Base-by-base conservation (phyloP, 31 red algal species). In the Bonnemaisonia californica region DNA sequence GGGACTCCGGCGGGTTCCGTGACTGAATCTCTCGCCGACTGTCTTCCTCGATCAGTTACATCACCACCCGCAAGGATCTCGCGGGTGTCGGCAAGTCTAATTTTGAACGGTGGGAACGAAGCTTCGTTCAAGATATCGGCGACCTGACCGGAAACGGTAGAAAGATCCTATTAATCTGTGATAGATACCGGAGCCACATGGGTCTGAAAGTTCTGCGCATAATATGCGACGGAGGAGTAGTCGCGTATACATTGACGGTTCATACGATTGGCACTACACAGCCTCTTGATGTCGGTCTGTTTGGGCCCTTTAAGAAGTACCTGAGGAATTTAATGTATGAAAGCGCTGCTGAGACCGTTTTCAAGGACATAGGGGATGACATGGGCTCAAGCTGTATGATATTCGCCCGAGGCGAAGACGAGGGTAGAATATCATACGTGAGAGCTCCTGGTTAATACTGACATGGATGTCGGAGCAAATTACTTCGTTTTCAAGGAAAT, bases 281-380 rank as follows among this genome's bases (percentile, higher is more conserved):
- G 68, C 68, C 36, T 18, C 26, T 72, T 19, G 36, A 72, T 26
- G 30, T 72, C n/a, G 30, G n/a, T n/a, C n/a, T 72, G 9, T 72
- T 16, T 30, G 35, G 11, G 16, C 36, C 68, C 41, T 42, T 36
- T 18, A 72, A 72, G 26, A 45, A 11, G 7, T 18, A 42, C 26
- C 36, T 72, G 29, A 72, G 41, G 5, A 45, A 72, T 72, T 18
- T 72, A 12, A 42, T 36, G 21, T 64, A 26, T n/a, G n/a, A n/a
- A n/a, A n/a, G n/a, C n/a, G n/a, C n/a, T n/a, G n/a, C n/a, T n/a
- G n/a, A n/a, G n/a, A n/a, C n/a, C n/a, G n/a, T n/a, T n/a, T n/a
- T n/a, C n/a, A n/a, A n/a, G n/a, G n/a, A n/a, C n/a, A n/a, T n/a
- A n/a, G n/a, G n/a, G n/a, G n/a, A n/a, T n/a, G n/a, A n/a, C n/a